Percentiles rank a stretch among this genome's conserved stretches.
phyloP scores from a whole-genome alignment of 2,329 filamentous ascomycete genomes.

The Paracamarosporium sp. region DNA sequence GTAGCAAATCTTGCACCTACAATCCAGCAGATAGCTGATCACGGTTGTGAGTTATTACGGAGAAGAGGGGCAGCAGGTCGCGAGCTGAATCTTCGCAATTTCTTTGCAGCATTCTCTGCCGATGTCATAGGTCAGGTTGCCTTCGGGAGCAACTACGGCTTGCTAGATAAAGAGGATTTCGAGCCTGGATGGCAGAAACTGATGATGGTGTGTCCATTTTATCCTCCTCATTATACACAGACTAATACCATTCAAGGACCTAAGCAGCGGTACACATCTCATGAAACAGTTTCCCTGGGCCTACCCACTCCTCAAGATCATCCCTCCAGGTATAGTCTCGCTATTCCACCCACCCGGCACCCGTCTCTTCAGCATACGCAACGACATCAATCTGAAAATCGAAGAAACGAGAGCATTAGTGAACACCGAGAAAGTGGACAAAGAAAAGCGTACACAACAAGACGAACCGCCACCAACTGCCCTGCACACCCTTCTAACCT shows the following conservation, averaged over 20 bases:
- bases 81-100: constrained; percentile 21
- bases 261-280: constrained; percentile 32
- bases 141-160: constrained; percentile 23
- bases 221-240: background rate
- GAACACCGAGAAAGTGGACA: background rate
- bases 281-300: constrained; percentile 34
- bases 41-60: constrained; percentile 13
- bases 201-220: constrained; percentile 20
- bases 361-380: constrained; percentile 28
- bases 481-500: constrained; percentile 14
- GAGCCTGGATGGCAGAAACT: constrained; percentile 25
- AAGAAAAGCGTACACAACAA: background rate
- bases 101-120: constrained; percentile 25
- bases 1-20: constrained; percentile 6
- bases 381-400: constrained; percentile 21
- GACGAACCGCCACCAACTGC: constrained; percentile 16
- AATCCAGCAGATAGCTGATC: constrained; percentile 9
- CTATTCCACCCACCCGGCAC: constrained; percentile 30
- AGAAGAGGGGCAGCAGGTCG: constrained; percentile 1
- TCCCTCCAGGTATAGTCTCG: constrained; percentile 24
- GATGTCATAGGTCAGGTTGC: constrained; percentile 29
- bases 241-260: constrained; percentile 15
- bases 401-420: constrained; percentile 2
- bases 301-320: constrained; percentile 14
- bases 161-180: constrained; percentile 26